phyloP scores from a whole-genome alignment of 2,329 filamentous ascomycete species.

The Laburnicola sp. region DNA sequence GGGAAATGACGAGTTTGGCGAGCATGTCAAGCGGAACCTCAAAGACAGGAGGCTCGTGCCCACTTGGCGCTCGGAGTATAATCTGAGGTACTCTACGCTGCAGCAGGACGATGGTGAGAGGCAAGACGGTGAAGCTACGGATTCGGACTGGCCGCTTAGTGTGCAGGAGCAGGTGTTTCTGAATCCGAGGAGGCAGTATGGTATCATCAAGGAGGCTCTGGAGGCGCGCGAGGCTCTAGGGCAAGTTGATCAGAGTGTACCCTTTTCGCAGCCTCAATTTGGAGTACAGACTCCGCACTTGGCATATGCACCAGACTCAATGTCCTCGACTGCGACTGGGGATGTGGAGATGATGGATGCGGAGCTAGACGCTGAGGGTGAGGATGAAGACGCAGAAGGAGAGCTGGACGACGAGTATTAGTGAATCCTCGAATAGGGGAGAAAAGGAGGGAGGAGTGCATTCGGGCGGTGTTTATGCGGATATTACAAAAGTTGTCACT shows the following conservation, averaged over 20 bases:
- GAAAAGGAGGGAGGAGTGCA: too few relatives aligned
- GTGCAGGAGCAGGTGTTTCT: slow-evolving; percentile 18
- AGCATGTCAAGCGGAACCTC: slow-evolving; percentile 32
- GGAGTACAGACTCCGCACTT: not conserved
- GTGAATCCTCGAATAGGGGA: too few relatives aligned
- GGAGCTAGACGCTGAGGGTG: slow-evolving; percentile 14
- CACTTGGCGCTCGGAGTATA: slow-evolving; percentile 28
- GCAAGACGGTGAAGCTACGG: not conserved
- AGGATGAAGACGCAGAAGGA: slow-evolving; percentile 26
- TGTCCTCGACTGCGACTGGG: not conserved
- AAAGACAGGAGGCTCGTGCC: slow-evolving; percentile 24
- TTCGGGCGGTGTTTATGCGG: too few relatives aligned
- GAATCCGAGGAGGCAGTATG: slow-evolving; percentile 27
- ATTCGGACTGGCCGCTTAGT: not conserved
- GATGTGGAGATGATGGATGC: slow-evolving; percentile 21
- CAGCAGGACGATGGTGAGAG: slow-evolving; percentile 3
- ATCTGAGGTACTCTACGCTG: slow-evolving; percentile 21
- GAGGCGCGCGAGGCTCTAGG: not conserved
- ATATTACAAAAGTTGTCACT: too few relatives aligned
- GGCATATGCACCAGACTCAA: slow-evolving; percentile 3
- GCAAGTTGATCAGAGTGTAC: not conserved
- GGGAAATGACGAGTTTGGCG: slow-evolving; percentile 37
- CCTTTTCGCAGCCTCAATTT: too few relatives aligned
- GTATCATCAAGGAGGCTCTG: slow-evolving; percentile 19
- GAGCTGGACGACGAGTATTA: slow-evolving; percentile 23